phyloP scores from a whole-genome alignment of 345 rosid genomes.

The Syzygium aromaticum region DNA sequence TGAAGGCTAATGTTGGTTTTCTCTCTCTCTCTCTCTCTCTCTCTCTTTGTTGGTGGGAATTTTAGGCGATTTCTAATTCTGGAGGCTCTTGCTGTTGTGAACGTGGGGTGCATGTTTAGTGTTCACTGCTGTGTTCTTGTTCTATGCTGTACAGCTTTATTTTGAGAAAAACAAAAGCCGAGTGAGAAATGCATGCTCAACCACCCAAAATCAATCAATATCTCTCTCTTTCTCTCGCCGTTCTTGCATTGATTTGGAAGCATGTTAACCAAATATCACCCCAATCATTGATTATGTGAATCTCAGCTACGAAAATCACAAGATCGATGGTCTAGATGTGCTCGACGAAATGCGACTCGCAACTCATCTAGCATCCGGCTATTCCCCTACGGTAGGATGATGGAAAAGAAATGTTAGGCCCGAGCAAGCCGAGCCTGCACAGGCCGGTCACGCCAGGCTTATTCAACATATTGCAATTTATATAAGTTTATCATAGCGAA shows the following conservation, averaged over 20 bases:
- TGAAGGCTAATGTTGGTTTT: background rate
- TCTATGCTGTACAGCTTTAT: background rate
- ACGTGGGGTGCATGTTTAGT: constrained; percentile 53
- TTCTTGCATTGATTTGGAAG: background rate
- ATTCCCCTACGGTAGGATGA: rapidly evolving
- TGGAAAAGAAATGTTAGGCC: background rate
- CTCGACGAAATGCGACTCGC: background rate
- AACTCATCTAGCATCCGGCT: background rate
- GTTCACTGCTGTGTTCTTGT: background rate
- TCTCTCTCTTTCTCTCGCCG: background rate
- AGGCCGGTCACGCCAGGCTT: background rate
- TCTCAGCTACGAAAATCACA: background rate
- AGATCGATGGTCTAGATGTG: background rate
- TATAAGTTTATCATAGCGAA: background rate
- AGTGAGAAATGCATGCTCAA: background rate
- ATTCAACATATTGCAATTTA: background rate
- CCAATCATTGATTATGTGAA: background rate
- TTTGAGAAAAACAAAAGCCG: background rate
- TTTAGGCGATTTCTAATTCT: background rate
- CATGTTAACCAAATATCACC: background rate
- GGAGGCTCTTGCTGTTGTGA: constrained; percentile 5
- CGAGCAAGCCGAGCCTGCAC: background rate
- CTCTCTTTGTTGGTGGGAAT: background rate
- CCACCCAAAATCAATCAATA: background rate
- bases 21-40: background rate